Evolutionary conservation across 495 filamentous ascomycete species (phyloP).

Genomic region (Cercophora sp.): DNA sequence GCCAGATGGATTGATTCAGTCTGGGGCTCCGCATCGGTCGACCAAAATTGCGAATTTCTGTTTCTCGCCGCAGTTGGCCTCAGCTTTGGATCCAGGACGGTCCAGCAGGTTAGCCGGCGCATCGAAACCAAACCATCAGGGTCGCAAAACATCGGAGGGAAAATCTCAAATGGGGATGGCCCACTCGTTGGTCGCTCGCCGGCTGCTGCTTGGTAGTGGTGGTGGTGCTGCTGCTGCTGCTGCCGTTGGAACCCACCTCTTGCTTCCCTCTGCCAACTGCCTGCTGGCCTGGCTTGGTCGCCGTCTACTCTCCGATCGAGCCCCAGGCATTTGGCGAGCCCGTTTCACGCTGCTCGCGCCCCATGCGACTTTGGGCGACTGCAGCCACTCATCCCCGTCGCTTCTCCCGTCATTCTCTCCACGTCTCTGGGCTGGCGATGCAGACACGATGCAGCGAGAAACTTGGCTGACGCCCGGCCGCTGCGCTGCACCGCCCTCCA

Average conservation of each 20-base stretch:
- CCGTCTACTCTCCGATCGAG: constrained; percentile 14
- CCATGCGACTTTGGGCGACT: constrained; percentile 12
- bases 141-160: constrained; percentile 15
- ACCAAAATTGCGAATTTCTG: constrained; percentile 19
- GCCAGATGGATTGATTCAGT: constrained; percentile 19
- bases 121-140: constrained; percentile 16
- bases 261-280: constrained; percentile 13
- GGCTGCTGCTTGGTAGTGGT: no score
- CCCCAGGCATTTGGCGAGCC: constrained; percentile 14
- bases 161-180: constrained; percentile 17
- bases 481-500: constrained; percentile 14
- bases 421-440: constrained; percentile 12
- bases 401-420: constrained; percentile 8
- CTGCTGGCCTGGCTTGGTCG: neutral
- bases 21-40: constrained; percentile 24
- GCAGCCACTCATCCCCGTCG: constrained; percentile 12
- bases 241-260: no score
- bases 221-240: no score
- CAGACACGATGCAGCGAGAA: constrained; percentile 11
- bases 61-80: no score
- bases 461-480: constrained; percentile 14
- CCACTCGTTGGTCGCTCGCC: constrained; percentile 14
- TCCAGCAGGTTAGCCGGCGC: constrained; percentile 8
- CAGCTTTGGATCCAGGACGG: neutral
- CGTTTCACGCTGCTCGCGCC: constrained; percentile 23